Conservation (phyloP, 768 basidiomycete genomes). For the Boletus sensibilis region DNA sequence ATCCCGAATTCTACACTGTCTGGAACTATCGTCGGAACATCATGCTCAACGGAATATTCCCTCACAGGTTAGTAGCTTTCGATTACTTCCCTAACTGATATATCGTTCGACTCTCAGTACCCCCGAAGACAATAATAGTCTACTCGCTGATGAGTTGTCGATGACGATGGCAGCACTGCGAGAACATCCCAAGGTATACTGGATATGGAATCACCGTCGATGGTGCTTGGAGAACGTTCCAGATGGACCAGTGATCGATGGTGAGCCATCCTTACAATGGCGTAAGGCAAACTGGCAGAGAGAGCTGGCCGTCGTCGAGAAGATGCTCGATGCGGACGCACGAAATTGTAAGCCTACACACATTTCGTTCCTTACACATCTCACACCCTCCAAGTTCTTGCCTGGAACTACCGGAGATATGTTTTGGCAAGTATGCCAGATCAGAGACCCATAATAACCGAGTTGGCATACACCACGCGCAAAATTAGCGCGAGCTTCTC, state of each 20-base stretch:
- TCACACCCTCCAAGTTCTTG: conserved; percentile 64
- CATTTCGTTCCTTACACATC: neutral
- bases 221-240: conserved; percentile 94
- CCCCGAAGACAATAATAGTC: conserved; percentile 55
- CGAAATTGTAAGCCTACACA: conserved; percentile 74
- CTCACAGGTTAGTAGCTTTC: conserved; percentile 47
- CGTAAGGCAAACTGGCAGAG: conserved; percentile 76
- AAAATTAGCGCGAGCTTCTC: conserved; percentile 96
- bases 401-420: conserved; percentile 93
- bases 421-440: conserved; percentile 70
- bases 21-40: conserved; percentile 95
- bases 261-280: conserved; percentile 60
- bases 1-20: conserved; percentile 94
- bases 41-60: conserved; percentile 68
- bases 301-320: conserved; percentile 87
- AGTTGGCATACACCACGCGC: conserved; percentile 79
- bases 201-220: conserved; percentile 97
- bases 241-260: conserved; percentile 54
- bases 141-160: conserved; percentile 70
- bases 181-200: conserved; percentile 91
- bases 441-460: conserved; percentile 55
- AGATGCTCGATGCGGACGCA: conserved; percentile 87
- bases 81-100: neutral
- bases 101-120: conserved; percentile 43
- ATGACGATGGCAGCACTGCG: conserved; percentile 82